A percentile compares a stretch with the other conserved stretches of the same genome.
phyloP scores from a whole-genome alignment of 2,329 filamentous ascomycete species.

The Aspergillus texensis region DNA sequence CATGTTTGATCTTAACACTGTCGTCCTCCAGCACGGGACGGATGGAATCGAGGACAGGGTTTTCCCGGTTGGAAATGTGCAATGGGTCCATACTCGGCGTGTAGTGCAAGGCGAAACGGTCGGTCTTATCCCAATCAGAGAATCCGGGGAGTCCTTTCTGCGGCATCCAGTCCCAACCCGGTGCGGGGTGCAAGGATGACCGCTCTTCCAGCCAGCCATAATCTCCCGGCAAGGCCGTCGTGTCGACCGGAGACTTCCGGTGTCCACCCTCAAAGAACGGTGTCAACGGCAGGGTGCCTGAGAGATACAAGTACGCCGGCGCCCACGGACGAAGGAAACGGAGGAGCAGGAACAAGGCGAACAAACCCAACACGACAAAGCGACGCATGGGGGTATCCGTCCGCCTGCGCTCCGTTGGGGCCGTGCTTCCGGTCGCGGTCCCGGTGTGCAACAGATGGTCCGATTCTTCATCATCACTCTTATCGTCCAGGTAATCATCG shows the following conservation, averaged over 20 bases:
- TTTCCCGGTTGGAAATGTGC: slow-evolving; percentile 45
- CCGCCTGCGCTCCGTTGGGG: slow-evolving; percentile 10
- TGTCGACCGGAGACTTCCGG: slow-evolving; percentile 24
- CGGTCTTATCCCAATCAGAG: slow-evolving; percentile 25
- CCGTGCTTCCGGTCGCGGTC: slow-evolving; percentile 8
- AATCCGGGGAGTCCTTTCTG: slow-evolving; percentile 26
- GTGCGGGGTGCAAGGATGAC: slow-evolving; percentile 22
- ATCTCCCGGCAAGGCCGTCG: slow-evolving; percentile 21
- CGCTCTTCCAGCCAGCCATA: slow-evolving; percentile 25
- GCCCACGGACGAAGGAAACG: slow-evolving; percentile 31
- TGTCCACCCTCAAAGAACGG: slow-evolving; percentile 24
- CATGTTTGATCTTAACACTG: slow-evolving; percentile 45
- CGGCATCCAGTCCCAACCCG: slow-evolving; percentile 30
- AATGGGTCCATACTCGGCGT: slow-evolving; percentile 42
- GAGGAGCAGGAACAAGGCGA: slow-evolving; percentile 26
- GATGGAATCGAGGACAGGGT: slow-evolving; percentile 3
- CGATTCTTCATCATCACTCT: slow-evolving; percentile 28
- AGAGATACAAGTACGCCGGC: slow-evolving; percentile 31
- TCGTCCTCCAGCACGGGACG: slow-evolving; percentile 24
- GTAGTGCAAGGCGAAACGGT: slow-evolving; percentile 32
- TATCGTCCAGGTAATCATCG: slow-evolving; percentile 27
- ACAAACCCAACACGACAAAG: slow-evolving; percentile 24
- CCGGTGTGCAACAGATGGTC: slow-evolving; percentile 19
- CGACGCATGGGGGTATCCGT: slow-evolving; percentile 16
- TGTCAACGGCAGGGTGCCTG: slow-evolving; percentile 25